Base-by-base conservation (phyloP, 495 filamentous ascomycete genomes). In the Penicillium psychrofluorescens region DNA sequence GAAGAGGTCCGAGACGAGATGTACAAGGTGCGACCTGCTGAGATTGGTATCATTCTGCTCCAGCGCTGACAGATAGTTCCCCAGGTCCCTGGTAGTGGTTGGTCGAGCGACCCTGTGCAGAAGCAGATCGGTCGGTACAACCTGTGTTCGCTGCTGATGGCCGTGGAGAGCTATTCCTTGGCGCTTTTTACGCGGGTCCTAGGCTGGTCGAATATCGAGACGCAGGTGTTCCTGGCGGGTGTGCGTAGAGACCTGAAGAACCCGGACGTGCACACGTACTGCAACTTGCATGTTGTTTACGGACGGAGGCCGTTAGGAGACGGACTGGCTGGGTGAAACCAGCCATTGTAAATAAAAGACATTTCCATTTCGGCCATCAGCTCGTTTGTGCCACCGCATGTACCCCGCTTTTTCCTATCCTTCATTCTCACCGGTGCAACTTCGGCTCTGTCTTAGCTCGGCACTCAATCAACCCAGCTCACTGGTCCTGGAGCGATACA, bases 151-250 rank as follows among this genome's bases (percentile, higher is more conserved):
- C 61, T 72, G 35, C 35, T 61, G 35, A 64, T 74, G 50, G 67
- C 69, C 6, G 52, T 74, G 1, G 58, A 65, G 35, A 59, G 63
- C 0, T 71, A 73, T 44, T 66, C 63, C 14, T 44, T 73, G 36
- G 64, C 58, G 1, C 51, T 74, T 4, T 79, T 79, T 37, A 81
- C 76, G 5, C 67, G 68, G 10, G 71, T 76, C 0, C 61, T 79
- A 8, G 74, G 75, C 1, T 79, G 79, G 75, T 67, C 62, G 0
- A 62, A 71, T 27, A 71, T 75, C n/a, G 68, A 85, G 44, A 68
- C 76, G 16, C 70, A 79, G 49, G 61, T 74, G n/a, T 66, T 83
- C 44, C 61, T 79, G 8, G 67, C 63, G 27, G 62, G 76, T 6
- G 69, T 80, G 2, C 67, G 76, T 13, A 71, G 66, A 30, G 76